Base-by-base conservation (phyloP, 352 stramenopile species). In the Plasmopara viticola region DNA sequence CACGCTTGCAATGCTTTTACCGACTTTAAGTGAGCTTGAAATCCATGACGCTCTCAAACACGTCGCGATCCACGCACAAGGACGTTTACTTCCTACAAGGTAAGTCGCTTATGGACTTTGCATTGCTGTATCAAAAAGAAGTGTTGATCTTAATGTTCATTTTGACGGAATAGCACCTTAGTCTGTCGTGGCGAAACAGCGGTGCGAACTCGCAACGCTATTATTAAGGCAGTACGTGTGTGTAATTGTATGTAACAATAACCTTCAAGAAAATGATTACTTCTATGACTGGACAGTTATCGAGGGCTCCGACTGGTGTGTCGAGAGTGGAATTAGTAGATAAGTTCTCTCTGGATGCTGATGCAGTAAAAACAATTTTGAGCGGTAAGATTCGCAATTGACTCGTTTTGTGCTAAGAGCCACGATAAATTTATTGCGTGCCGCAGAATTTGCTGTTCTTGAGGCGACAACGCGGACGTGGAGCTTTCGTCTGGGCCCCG, bases 191-290 rank as follows among this genome's bases (percentile, higher is more conserved):
- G 65, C 50, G 66, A 80, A 33, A 44, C 57, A 2, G 57, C 55
- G 5, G 51, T 62, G 30, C 53, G 50, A 44, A 59, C 65, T 37
- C 70, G 77, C 33, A 66, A 84, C 45, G 49, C 62, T 42, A 81
- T 87, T 53, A 58, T 84, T 17, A 65, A 76, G 35, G 68, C 79
- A 61, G 74, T 86, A 64, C 37, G 52, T 62, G 40, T 4, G 31
- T 9, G 7, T 5, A 9, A 10, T 30, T 44, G 5, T 33, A 40
- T 52, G 6, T 47, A 29, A 42, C 10, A 49, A 9, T 42, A 9
- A 33, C 1, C 33, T n/a, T 31, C 37, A 14, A 25, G 4, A 49
- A 47, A 39, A 20, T 64, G 28, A 56, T 14, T 4, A 25, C 6
- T 59, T 44, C 3, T 33, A 28, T 18, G 46, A 54, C 13, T 25